Conservation (phyloP, 805 yeast species). For the Huiozyma naganishii region DNA sequence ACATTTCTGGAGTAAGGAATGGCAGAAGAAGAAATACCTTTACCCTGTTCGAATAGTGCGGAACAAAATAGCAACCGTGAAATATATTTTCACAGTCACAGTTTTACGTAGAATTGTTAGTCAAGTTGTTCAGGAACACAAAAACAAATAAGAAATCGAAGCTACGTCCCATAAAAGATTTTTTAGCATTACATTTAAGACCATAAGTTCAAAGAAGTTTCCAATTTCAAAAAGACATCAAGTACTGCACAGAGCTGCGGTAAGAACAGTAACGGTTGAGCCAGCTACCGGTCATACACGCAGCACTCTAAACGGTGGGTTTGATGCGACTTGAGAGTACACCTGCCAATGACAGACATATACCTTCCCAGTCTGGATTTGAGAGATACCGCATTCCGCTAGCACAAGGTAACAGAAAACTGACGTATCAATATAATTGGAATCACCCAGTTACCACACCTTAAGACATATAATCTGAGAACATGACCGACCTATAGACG, state of each 20-base stretch:
- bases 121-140: not conserved
- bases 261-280: no score
- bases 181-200: no score
- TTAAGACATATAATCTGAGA: slow-evolving; percentile 6
- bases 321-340: no score
- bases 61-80: slow-evolving; percentile 1
- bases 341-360: no score
- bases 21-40: slow-evolving; percentile 98
- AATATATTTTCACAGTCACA: not conserved
- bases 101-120: slow-evolving; percentile 6
- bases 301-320: no score
- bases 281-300: no score
- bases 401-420: no score
- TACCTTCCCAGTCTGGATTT: no score
- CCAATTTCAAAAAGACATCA: no score
- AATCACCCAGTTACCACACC: slow-evolving; percentile 29
- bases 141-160: not conserved
- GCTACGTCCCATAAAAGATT: not conserved
- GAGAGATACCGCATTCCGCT: no score
- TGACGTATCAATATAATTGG: slow-evolving; percentile 11
- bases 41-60: slow-evolving; percentile 51
- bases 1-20: slow-evolving; percentile 98
- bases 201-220: no score
- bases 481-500: not conserved
- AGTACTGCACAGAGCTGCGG: no score